Evolutionary conservation across 1,139 yeast genomes (phyloP).

Genomic region (Taphrina deformans): DNA sequence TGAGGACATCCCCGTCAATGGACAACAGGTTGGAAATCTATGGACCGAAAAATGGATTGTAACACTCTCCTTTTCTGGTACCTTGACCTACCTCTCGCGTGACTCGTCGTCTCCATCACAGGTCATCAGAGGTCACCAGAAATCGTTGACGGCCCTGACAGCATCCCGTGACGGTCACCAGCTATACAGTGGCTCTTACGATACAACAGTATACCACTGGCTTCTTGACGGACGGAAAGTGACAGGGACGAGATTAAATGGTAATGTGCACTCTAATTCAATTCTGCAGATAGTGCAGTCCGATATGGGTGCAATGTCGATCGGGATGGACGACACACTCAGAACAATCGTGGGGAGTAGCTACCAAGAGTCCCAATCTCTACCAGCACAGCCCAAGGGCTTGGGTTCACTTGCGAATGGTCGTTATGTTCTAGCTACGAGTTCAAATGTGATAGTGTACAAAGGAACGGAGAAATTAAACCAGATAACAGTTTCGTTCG

Average conservation of each 20-base stretch:
- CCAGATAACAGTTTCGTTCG: constrained; percentile 34
- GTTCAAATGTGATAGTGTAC: constrained; percentile 50
- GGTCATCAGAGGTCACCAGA: constrained; percentile 74
- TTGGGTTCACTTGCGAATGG: constrained; percentile 51
- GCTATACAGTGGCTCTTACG: constrained; percentile 74
- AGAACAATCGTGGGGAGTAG: constrained; percentile 3
- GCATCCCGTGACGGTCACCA: constrained; percentile 42
- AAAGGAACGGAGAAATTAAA: constrained; percentile 41
- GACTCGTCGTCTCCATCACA: constrained; percentile 49
- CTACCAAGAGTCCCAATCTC: constrained; percentile 41
- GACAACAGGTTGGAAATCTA: constrained; percentile 81
- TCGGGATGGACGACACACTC: constrained; percentile 90
- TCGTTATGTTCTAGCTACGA: constrained; percentile 52
- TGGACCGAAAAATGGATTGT: constrained; percentile 61
- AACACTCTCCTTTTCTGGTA: constrained; percentile 72
- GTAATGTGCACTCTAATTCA: constrained; percentile 58
- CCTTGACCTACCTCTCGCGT: constrained; percentile 60
- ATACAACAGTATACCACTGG: constrained; percentile 75
- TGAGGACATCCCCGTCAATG: constrained; percentile 47
- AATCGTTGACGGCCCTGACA: constrained; percentile 65
- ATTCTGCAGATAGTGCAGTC: constrained; percentile 51
- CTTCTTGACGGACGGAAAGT: constrained; percentile 46
- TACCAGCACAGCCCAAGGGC: constrained; percentile 51
- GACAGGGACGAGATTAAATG: constrained; percentile 44
- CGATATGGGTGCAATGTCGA: constrained; percentile 51